Conservation (phyloP, 2,329 filamentous ascomycete species). For the Sporothrix euskadiensis region DNA sequence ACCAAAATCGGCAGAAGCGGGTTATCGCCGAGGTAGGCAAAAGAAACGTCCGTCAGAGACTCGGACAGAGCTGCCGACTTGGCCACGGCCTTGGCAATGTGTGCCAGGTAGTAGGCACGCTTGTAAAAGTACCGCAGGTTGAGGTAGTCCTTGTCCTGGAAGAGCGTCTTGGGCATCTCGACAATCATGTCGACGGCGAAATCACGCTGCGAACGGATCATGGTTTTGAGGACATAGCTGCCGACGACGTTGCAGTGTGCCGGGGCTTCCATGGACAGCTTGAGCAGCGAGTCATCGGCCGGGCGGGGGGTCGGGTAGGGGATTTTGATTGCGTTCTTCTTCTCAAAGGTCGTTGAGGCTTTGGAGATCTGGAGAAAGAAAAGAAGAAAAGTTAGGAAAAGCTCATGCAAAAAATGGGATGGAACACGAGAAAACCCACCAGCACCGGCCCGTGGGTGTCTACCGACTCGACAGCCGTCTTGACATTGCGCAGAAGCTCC, state of each 20-base stretch:
- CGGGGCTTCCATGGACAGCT: constrained; percentile 75
- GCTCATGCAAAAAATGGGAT: neutral
- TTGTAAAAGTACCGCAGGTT: constrained; percentile 95
- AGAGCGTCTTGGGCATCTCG: constrained; percentile 75
- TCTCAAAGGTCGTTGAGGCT: constrained; percentile 67
- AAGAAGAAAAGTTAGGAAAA: neutral
- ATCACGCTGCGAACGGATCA: constrained; percentile 61
- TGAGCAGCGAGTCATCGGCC: constrained; percentile 74
- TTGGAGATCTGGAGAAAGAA: constrained; percentile 60
- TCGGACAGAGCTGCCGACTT: constrained; percentile 54
- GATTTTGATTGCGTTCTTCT: constrained; percentile 66
- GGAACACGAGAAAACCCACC: constrained; percentile 44
- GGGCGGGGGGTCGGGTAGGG: constrained; percentile 85
- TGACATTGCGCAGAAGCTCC: constrained; percentile 53
- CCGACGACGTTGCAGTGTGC: constrained; percentile 82
- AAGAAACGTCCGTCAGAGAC: constrained; percentile 59
- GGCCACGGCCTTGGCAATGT: constrained; percentile 68
- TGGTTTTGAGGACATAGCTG: constrained; percentile 77
- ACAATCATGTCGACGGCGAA: constrained; percentile 79
- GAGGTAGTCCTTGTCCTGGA: constrained; percentile 93
- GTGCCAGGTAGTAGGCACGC: constrained; percentile 85
- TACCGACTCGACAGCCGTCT: constrained; percentile 54
- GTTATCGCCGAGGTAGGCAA: constrained; percentile 71
- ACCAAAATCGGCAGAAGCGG: constrained; percentile 69
- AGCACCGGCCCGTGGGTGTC: constrained; percentile 51